Evolutionary conservation across 441 rosid species (phyloP).

Genomic region (Syzygium malaccense): DNA sequence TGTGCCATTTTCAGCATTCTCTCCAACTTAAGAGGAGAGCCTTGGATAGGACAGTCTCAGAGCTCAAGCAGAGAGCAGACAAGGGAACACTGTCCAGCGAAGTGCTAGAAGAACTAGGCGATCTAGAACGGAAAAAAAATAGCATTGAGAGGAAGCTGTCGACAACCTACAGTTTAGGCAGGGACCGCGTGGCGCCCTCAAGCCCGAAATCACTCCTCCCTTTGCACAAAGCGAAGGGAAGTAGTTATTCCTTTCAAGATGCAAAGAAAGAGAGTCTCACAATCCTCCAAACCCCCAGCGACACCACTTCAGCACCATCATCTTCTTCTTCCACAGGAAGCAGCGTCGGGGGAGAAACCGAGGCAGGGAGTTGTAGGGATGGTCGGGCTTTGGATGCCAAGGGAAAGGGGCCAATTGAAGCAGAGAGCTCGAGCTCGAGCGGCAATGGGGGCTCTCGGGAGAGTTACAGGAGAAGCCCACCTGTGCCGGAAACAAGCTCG

Average conservation of each 20-base stretch:
- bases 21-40: slow-evolving; percentile 66
- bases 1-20: slow-evolving; percentile 34
- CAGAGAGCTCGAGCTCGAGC: slow-evolving; percentile 29
- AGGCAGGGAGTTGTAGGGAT: neutral
- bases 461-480: slow-evolving; percentile 12
- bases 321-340: slow-evolving; percentile 20
- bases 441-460: neutral
- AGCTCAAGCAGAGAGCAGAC: slow-evolving; percentile 42
- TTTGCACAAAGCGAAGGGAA: slow-evolving; percentile 31
- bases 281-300: slow-evolving; percentile 30
- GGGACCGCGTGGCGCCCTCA: slow-evolving; percentile 27
- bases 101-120: slow-evolving; percentile 28
- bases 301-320: neutral
- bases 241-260: slow-evolving; percentile 45
- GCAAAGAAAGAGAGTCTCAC: slow-evolving; percentile 36
- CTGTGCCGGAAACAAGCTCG: slow-evolving; percentile 24
- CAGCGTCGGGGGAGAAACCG: slow-evolving; percentile 13
- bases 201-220: slow-evolving; percentile 42
- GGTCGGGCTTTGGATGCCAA: slow-evolving; percentile 16
- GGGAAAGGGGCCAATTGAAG: slow-evolving; percentile 18
- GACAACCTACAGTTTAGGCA: slow-evolving; percentile 75
- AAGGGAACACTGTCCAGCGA: slow-evolving; percentile 30
- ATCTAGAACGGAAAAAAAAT: slow-evolving; percentile 47
- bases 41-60: slow-evolving; percentile 41
- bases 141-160: slow-evolving; percentile 63